phyloP scores from a whole-genome alignment of 1,284 basidiomycete genomes.

The Boletus hoseneyae region DNA sequence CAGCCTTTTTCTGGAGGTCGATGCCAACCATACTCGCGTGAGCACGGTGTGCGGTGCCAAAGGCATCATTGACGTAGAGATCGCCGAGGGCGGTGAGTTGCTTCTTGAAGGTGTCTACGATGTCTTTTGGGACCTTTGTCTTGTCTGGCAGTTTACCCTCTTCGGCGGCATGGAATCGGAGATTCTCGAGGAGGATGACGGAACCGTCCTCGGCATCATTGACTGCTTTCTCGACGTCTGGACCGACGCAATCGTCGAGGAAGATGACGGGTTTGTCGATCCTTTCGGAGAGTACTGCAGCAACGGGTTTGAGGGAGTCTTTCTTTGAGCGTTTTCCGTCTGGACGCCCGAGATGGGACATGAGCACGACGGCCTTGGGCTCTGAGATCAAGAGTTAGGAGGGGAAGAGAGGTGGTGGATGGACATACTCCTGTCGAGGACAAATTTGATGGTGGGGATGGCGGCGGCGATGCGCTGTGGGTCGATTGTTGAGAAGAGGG shows the following conservation, averaged over 20 bases:
- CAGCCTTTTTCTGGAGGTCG: conserved; percentile 88
- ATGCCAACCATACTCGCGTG: conserved; percentile 99
- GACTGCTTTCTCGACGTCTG: conserved; percentile 80
- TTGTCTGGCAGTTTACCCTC: conserved; percentile 95
- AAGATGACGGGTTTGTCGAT: conserved; percentile 70
- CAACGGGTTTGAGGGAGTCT: conserved; percentile 90
- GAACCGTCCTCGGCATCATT: conserved; percentile 70
- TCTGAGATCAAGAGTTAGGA: conserved; percentile 43
- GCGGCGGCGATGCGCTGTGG: conserved; percentile 92
- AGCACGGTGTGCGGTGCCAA: conserved; percentile 97
- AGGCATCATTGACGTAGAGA: conserved; percentile 98
- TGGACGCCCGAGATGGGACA: conserved; percentile 98
- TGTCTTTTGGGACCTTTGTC: conserved; percentile 64
- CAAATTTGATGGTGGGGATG: conserved; percentile 94
- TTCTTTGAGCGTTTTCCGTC: conserved; percentile 90
- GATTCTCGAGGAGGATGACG: conserved; percentile 93
- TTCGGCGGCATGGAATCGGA: conserved; percentile 98
- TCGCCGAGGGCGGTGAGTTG: conserved; percentile 91
- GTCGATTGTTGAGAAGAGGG: conserved; percentile 3
- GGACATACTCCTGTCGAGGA: conserved; percentile 76
- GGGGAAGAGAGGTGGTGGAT: neutral
- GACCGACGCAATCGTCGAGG: conserved; percentile 84
- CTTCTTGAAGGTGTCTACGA: conserved; percentile 57
- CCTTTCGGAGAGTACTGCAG: conserved; percentile 51
- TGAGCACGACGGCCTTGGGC: conserved; percentile 84